Evolutionary conservation across 2,329 filamentous ascomycete species (phyloP).

Genomic region (Colletotrichum sp.): DNA sequence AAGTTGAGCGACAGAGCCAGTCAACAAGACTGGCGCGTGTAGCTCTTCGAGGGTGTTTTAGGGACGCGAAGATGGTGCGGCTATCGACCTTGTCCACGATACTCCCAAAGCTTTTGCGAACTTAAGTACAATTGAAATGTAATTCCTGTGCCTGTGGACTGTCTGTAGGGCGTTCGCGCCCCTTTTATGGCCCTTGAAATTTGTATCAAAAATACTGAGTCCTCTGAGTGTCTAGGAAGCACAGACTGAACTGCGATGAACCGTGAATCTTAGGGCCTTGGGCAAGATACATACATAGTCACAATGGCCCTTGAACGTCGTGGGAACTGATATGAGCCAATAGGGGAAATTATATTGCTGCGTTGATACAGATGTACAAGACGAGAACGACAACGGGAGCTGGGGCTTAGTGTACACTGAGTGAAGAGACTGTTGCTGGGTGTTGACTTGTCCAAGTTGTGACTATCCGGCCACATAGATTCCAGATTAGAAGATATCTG

Average conservation of each 20-base stretch:
- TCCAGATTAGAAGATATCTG: not conserved
- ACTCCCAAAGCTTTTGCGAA: not conserved
- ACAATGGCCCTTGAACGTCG: not conserved
- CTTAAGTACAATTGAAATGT: too few relatives aligned
- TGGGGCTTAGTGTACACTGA: not conserved
- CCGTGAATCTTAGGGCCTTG: not conserved
- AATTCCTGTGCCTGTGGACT: not conserved
- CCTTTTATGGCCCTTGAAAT: not conserved
- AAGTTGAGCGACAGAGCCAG: rapidly evolving
- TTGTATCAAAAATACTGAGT: rapidly evolving
- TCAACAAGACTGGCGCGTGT: not conserved
- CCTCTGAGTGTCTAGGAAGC: not conserved
- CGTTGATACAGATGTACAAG: not conserved
- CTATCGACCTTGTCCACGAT: not conserved
- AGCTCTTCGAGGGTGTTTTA: too few relatives aligned
- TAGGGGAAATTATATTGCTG: not conserved
- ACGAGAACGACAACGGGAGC: not conserved
- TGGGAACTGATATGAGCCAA: not conserved
- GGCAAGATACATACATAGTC: not conserved
- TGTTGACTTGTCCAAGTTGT: not conserved
- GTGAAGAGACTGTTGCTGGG: rapidly evolving
- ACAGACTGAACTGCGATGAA: not conserved
- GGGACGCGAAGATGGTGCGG: not conserved
- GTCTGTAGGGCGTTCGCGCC: not conserved
- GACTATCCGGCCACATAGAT: not conserved